Conservation (phyloP, 768 basidiomycete genomes). For the Leucocoprinus birnbaumii region DNA sequence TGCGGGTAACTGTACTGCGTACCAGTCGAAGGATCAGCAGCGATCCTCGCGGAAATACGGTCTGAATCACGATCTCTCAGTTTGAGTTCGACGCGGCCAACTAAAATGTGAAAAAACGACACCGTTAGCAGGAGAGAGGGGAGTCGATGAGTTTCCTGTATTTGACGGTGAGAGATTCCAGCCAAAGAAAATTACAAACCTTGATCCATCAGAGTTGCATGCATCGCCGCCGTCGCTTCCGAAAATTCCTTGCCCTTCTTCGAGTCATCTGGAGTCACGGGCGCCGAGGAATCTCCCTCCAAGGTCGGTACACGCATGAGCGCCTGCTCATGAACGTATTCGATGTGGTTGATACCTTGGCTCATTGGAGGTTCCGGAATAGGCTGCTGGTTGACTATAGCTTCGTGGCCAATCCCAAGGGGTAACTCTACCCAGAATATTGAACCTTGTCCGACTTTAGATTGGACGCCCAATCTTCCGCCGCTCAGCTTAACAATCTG, state of each 20-base stretch:
- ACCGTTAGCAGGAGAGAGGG: background rate
- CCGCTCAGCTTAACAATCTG: slow-evolving; percentile 76
- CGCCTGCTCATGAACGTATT: slow-evolving; percentile 3
- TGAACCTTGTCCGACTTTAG: slow-evolving; percentile 65
- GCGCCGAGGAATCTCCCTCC: background rate
- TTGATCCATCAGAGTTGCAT: slow-evolving; percentile 59
- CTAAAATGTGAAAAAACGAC: slow-evolving; percentile 23
- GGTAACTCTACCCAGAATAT: slow-evolving; percentile 90
- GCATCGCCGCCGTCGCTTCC: slow-evolving; percentile 42
- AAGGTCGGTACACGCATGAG: background rate
- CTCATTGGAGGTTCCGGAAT: background rate
- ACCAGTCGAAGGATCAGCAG: slow-evolving; percentile 38
- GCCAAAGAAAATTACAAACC: slow-evolving; percentile 15
- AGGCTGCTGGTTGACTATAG: slow-evolving; percentile 22
- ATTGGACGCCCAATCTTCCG: slow-evolving; percentile 69
- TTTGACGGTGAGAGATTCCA: background rate
- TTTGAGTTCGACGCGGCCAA: slow-evolving; percentile 56
- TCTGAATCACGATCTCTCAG: slow-evolving; percentile 37
- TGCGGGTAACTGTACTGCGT: slow-evolving; percentile 22
- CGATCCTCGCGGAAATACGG: slow-evolving; percentile 34
- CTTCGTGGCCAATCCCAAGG: slow-evolving; percentile 68
- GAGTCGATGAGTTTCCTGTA: background rate
- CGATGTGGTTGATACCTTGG: slow-evolving; percentile 1
- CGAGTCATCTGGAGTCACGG: background rate
- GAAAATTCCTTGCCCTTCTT: slow-evolving; percentile 8